A percentile compares a stretch with the other conserved stretches of the same genome.
These are phyloP conservation scores for Mrakia blollopis DNA, from an alignment of 768 basidiomycete genomes.

Conservation along the genomic window DNA sequence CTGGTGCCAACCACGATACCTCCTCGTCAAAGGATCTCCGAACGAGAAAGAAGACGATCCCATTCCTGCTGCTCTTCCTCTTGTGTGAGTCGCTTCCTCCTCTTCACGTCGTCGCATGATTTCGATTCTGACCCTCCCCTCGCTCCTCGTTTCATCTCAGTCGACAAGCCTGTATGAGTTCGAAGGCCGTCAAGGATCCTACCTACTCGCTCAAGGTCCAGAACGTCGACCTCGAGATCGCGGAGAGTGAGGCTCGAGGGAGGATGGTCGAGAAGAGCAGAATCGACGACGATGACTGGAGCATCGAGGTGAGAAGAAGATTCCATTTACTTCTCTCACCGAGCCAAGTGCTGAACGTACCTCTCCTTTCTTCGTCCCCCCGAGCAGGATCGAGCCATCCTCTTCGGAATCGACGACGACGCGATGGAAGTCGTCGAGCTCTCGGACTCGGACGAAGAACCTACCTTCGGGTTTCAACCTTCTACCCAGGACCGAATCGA, in stretches of 20 bases:
- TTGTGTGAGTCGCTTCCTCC: no score
- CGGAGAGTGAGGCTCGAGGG: not conserved
- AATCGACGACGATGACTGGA: constrained; percentile 1
- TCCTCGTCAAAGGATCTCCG: not conserved
- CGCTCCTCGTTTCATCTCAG: no score
- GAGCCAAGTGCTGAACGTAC: not conserved
- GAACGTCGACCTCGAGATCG: not conserved
- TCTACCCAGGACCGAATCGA: not conserved
- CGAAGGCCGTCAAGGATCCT: not conserved
- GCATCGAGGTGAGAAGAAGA: not conserved
- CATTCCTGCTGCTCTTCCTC: not conserved
- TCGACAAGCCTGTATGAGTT: not conserved
- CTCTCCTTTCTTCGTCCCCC: not conserved
- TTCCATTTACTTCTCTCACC: not conserved
- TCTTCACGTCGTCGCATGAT: no score
- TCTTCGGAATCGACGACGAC: not conserved
- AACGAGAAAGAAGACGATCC: not conserved
- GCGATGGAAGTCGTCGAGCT: not conserved
- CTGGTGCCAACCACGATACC: constrained; percentile 50
- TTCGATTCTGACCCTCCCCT: no score
- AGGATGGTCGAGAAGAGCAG: not conserved
- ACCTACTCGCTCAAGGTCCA: not conserved
- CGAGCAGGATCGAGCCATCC: not conserved
- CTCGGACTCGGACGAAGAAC: not conserved
- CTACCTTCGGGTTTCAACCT: not conserved